Evolutionary conservation across 1,284 basidiomycete genomes (phyloP), one percentile per base, ranked within the genome.

Genomic region (Malassezia japonica): DNA sequence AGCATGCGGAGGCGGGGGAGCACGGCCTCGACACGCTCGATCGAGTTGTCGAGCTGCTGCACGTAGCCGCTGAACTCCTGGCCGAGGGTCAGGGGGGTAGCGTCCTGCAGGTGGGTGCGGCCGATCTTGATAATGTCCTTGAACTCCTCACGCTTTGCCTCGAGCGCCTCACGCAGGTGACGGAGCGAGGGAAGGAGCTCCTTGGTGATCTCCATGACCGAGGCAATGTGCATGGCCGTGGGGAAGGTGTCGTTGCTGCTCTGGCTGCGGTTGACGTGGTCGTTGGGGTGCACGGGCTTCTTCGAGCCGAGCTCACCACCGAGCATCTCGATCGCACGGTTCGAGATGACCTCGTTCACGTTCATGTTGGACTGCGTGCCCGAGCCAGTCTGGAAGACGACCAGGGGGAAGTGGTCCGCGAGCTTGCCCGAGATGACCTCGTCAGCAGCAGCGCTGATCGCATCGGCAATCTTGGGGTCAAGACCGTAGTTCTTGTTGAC

Each of bases 341-440:
- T 99, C 25, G 88, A 91, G 74, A 99, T 94, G 71, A 98, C 92
- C 81, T 99, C 94, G 75, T 99, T 99, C 57, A 83, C 87, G 76
- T 98, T 99, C 94, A 99, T 99, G 79, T 99, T 99, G 74, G 87
- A 92, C 77, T 99, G 94, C 3, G 94, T 99, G 44, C 94, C 94
- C 52, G 88, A 94, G 52, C 94, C 94, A 40, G 94, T 99, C 77
- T 99, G 94, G 82, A 95, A 98, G 42, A 99, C 92, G 50, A 98
- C 94, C 32, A 99, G 79, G 23, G 94, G 94, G 79, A 99, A 99
- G 76, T 99, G 86, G 49, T 47, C 36, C 50, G 64, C 57, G 33
- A 98, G 82, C 76, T 91, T 88, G 55, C 92, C 92, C 46, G 86
- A 85, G 74, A 98, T 96, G 68, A 98, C 92, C 67, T 99, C 94